These are phyloP conservation scores for Talaromyces amestolkiae DNA, from an alignment of 2,329 filamentous ascomycete genomes.

Conservation along the genomic window DNA sequence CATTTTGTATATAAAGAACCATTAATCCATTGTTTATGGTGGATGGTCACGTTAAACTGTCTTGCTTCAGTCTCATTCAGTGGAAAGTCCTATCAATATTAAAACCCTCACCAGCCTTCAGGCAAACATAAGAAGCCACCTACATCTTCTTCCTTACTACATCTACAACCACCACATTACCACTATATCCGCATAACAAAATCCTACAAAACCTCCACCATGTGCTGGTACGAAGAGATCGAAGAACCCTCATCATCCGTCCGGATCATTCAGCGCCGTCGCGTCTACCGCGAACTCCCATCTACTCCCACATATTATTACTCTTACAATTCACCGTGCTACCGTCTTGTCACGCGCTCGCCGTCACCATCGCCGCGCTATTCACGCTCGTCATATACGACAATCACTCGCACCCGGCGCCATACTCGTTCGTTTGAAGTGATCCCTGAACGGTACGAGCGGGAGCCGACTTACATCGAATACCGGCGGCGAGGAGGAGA, in stretches of 20 bases:
- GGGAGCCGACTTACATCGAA: slow-evolving; percentile 9
- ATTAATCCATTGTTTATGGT: neutral
- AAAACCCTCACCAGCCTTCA: neutral
- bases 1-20: neutral
- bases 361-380: neutral
- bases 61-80: neutral
- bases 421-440: slow-evolving; percentile 14
- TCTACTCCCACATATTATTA: neutral
- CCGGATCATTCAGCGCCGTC: slow-evolving; percentile 16
- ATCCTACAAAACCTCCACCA: neutral
- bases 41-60: neutral
- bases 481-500: neutral
- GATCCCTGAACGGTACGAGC: slow-evolving; percentile 11
- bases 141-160: neutral
- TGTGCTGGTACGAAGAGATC: slow-evolving; percentile 17
- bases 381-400: slow-evolving; percentile 16
- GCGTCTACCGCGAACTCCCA: slow-evolving; percentile 2
- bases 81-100: neutral
- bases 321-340: neutral
- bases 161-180: neutral
- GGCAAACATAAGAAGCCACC: neutral
- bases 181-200: neutral
- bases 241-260: slow-evolving; percentile 13
- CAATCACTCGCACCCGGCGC: slow-evolving; percentile 16
- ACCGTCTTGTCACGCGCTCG: neutral